Evolutionary conservation across 2,329 filamentous ascomycete genomes (phyloP).

Genomic region (Clonostachys rhizophaga): DNA sequence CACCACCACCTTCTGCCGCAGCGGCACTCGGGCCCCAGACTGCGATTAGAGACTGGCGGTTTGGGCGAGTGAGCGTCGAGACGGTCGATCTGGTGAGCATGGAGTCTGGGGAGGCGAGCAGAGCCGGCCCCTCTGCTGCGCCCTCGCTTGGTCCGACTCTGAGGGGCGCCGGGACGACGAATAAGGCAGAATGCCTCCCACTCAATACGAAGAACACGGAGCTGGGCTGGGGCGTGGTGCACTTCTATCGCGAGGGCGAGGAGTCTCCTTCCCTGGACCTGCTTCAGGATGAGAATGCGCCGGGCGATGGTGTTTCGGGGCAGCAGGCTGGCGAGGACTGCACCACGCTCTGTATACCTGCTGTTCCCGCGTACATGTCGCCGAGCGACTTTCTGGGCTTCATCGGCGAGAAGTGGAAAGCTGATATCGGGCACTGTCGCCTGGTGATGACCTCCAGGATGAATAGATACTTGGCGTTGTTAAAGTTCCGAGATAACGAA

Average conservation of each 20-base stretch:
- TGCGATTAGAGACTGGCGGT: slow-evolving; percentile 69
- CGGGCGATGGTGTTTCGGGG: slow-evolving; percentile 14
- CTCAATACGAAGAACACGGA: slow-evolving; percentile 70
- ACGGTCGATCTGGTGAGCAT: slow-evolving; percentile 65
- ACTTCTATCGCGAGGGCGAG: slow-evolving; percentile 82
- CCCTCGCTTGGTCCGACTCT: slow-evolving; percentile 49
- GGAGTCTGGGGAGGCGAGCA: slow-evolving; percentile 26
- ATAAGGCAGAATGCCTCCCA: slow-evolving; percentile 75
- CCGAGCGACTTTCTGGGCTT: slow-evolving; percentile 89
- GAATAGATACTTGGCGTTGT: slow-evolving; percentile 90
- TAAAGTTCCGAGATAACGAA: slow-evolving; percentile 80
- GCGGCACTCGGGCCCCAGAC: slow-evolving; percentile 40
- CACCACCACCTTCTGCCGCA: slow-evolving; percentile 32
- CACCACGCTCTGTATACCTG: slow-evolving; percentile 87
- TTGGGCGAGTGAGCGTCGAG: slow-evolving; percentile 73
- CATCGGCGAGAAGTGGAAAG: slow-evolving; percentile 80
- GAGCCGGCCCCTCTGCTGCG: slow-evolving; percentile 22
- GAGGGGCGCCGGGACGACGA: slow-evolving; percentile 63
- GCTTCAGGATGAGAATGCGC: slow-evolving; percentile 7
- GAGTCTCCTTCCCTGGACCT: slow-evolving; percentile 57
- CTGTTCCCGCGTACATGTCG: slow-evolving; percentile 90
- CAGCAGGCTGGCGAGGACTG: slow-evolving; percentile 46
- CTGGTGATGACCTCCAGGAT: slow-evolving; percentile 87
- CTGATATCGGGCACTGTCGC: slow-evolving; percentile 86
- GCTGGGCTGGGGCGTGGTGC: slow-evolving; percentile 87